Conservation (phyloP, 2,329 filamentous ascomycete species). For the Colletotrichum orbiculare region DNA sequence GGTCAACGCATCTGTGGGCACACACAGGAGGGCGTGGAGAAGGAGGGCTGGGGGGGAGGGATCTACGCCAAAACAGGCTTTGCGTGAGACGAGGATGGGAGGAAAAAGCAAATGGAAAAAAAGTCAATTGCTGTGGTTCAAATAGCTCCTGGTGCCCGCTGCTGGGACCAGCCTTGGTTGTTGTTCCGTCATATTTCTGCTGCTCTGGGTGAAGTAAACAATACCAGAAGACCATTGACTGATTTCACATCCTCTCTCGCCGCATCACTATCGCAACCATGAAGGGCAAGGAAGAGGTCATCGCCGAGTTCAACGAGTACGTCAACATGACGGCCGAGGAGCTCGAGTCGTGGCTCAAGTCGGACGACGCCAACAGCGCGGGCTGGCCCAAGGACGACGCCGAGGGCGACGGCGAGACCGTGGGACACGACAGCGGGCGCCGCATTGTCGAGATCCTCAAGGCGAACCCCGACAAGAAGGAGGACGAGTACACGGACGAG, state of each 20-base stretch:
- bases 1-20: constrained; percentile 29
- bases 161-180: not conserved
- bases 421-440: constrained; percentile 72
- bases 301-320: constrained; percentile 71
- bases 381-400: constrained; percentile 70
- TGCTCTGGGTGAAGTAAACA: not conserved
- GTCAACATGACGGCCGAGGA: constrained; percentile 74
- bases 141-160: constrained; percentile 25
- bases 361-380: constrained; percentile 65
- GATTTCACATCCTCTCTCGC: not conserved
- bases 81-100: not conserved
- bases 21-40: not conserved
- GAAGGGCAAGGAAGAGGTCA: constrained; percentile 45
- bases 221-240: not conserved
- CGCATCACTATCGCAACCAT: constrained; percentile 23
- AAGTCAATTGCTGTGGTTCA: constrained; percentile 31
- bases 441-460: constrained; percentile 73
- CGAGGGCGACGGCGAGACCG: constrained; percentile 66
- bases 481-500: constrained; percentile 66
- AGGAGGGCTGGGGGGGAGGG: constrained; percentile 1
- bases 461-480: constrained; percentile 68
- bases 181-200: not conserved
- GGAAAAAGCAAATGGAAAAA: not conserved
- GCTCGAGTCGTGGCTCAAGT: constrained; percentile 70
- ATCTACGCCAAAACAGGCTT: too few relatives aligned